Base-by-base conservation (phyloP, 192 early-diverging fungal species). In the Coemansia sp. region DNA sequence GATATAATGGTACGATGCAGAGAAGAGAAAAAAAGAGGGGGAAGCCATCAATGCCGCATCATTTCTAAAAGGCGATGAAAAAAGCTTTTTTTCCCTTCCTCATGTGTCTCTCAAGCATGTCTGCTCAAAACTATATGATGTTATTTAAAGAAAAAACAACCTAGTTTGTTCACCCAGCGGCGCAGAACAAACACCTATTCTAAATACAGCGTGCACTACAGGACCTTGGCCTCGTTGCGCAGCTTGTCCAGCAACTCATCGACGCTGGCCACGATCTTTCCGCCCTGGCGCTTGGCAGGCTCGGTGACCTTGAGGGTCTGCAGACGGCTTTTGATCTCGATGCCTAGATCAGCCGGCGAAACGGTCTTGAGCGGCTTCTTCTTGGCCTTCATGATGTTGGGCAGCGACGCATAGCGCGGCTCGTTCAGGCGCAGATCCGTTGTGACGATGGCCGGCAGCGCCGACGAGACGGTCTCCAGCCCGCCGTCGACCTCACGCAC, bases 401-500 rank as follows among this genome's bases (percentile, higher is more conserved):
- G 84, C 55, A 99, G 86, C 42, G 97, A 95, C 16, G 94, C 97
- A 71, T 94, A 99, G 60, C 95, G 88, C 22, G 97, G 97, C 73
- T 90, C 89, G 85, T 98, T 99, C 62, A 99, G 85, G 22, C 94
- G 89, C 77, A 99, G 85, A 83, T 98, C 97, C 16, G 95, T 90
- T 61, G 96, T 98, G 66, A 99, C 83, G 50, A 99, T 81, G 22
- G 94, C 93, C n/a, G 97, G 97, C 38, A 98, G 76, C 56, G 87
- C 52, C 63, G 92, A 84, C 54, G 85, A 69, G 51, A 99, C 74
- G 16, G 94, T 96, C 81, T 99, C 96, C 56, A 97, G 81, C 38
- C 97, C 97, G 72, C 97, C 97, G 75, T 99, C 97, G 48, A 99
- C 89, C 83, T 99, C 97, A 66, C 97, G 88, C 30, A 92, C 91